Evolutionary conservation across 2,329 filamentous ascomycete species (phyloP), one percentile per base, ranked within the genome.

Genomic region (Hypoxylon sp.): DNA sequence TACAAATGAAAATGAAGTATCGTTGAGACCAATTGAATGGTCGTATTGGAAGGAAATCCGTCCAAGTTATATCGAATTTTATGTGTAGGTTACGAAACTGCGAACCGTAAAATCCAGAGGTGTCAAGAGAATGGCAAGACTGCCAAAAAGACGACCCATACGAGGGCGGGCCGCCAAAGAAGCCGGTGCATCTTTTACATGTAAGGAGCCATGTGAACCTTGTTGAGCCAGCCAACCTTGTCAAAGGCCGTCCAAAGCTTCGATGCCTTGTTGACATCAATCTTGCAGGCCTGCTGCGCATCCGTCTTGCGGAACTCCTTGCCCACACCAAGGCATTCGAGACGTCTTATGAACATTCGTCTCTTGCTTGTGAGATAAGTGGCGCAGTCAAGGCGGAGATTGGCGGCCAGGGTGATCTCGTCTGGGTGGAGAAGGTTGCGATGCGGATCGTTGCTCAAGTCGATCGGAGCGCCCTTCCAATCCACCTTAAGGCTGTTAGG

Each of bases 221-320:
- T 74, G 4, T 91, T 83, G 67, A 97, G 88, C 92, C 93, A 97
- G 70, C 91, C 91, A 37, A 95, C 91, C 71, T 89, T 90, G 51
- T 97, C 91, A 74, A 92, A 98, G 5, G 93, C 93, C 37, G 89
- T 89, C 91, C 93, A 97, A 48, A 98, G 83, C 77, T 94, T 94
- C 69, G 92, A 96, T 2, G 94, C 93, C 82, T 97, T 98, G 83
- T 97, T 97, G 76, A 98, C 94, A 73, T 98, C 94, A 68, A 97
- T 97, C 82, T 96, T 96, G 85, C 93, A 97, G n/a, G 92, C 93
- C 76, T 97, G 92, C 77, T 98, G 94, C 4, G 93, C 93, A 75
- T 97, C 92, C 1, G 94, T 98, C 85, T 97, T 97, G 76, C 92
- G 89, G 77, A 97, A 97, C 73, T 94, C 91, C 78, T 96, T 95